Evolutionary conservation across 1,139 yeast genomes (phyloP).

Genomic region (Blastobotrys malaysiensis): DNA sequence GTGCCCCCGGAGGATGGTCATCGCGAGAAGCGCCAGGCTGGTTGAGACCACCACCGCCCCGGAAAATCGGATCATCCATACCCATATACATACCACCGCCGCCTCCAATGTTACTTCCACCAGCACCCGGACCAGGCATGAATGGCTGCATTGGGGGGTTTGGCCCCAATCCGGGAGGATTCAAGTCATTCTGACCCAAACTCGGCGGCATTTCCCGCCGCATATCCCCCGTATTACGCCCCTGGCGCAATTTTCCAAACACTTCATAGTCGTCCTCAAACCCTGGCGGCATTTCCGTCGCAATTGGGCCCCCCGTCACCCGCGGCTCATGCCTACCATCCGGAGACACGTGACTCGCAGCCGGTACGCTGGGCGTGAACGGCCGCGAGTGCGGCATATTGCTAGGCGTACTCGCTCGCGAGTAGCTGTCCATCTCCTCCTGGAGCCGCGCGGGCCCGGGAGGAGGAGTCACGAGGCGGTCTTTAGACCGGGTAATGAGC

Average conservation of each 20-base stretch:
- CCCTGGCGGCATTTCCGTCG: slow-evolving; percentile 42
- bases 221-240: slow-evolving; percentile 3
- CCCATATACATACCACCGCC: slow-evolving; percentile 36
- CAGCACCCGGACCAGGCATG: slow-evolving; percentile 15
- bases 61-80: slow-evolving; percentile 27
- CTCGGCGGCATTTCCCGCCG: slow-evolving; percentile 9
- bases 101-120: slow-evolving; percentile 5
- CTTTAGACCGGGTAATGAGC: slow-evolving; percentile 4
- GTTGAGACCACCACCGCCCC: slow-evolving; percentile 8
- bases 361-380: slow-evolving; percentile 10
- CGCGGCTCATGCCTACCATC: not conserved
- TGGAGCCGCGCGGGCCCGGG: not conserved
- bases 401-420: slow-evolving; percentile 12
- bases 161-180: slow-evolving; percentile 37
- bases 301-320: not conserved
- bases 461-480: not conserved
- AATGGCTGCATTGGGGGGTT: slow-evolving; percentile 30
- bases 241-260: slow-evolving; percentile 6
- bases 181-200: slow-evolving; percentile 37
- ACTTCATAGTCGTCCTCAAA: slow-evolving; percentile 56
- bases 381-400: slow-evolving; percentile 12
- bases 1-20: slow-evolving; percentile 35
- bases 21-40: not conserved
- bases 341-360: slow-evolving; percentile 2
- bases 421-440: slow-evolving; percentile 7